Base-by-base conservation (phyloP, 306 rosid genomes). In the Mimosa pudica region DNA sequence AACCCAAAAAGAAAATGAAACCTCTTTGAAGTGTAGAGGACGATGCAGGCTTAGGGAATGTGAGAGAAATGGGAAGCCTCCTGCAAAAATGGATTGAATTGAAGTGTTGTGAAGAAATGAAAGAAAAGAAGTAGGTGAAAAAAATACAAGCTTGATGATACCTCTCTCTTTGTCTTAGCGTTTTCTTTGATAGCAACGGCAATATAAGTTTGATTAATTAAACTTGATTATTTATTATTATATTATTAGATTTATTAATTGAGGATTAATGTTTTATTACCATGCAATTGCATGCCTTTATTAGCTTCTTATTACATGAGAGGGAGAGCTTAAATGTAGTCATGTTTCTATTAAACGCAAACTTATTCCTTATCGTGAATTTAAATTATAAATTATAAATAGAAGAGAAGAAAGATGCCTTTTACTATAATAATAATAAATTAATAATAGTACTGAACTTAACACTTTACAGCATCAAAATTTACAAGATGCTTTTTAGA, bases 11-110 rank as follows among this genome's bases (percentile, higher is more conserved):
- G 0, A 68, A 68, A 4, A 68, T 68, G 10, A 10, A 6, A 46
- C 74, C 74, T 45, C 57, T 70, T 0, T 5, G 38, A 70, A 70
- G 14, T 38, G 74, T 13, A 70, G 57, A 70, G 57, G 51, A 33
- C 74, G 32, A 38, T 70, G 74, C 74, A 45, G 57, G 74, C 55
- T 18, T 13, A 68, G 73, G 1, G 33, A 42, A 68, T 42, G n/a
- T 44, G 52, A 44, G 17, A 42, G n/a, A 46, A 46, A 47, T 10
- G 2, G 57, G 33, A 45, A 70, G 10, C 49, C 24, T 10, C 49
- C 24, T 10, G 52, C 57, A 46, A 45, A 7, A 33, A 2, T 10
- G 52, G 57, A 24, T 24, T 24, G 30, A 1, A 24, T 24, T 24
- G 30, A 24, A 70, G 57, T 11, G 4, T 70, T 20, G 14, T 14